Evolutionary conservation across 805 yeast genomes (phyloP).

Genomic region (Schizosaccharomyces japonicus): DNA sequence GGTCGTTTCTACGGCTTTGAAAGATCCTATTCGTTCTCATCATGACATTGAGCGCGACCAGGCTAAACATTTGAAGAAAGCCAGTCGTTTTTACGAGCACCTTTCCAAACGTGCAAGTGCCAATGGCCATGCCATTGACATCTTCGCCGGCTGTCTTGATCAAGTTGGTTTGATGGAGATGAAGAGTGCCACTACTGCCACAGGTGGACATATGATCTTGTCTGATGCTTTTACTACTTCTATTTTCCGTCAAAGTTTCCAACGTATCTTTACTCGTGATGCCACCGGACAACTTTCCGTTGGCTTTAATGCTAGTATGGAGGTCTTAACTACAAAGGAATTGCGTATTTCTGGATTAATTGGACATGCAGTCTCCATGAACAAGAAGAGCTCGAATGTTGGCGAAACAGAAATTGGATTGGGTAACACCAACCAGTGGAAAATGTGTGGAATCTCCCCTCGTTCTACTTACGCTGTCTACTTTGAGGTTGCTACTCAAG

Average conservation of each 20-base stretch:
- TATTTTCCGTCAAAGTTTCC: conserved; percentile 75
- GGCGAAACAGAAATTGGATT: conserved; percentile 85
- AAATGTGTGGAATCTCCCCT: conserved; percentile 63
- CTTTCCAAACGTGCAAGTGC: conserved; percentile 47
- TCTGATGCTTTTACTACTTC: conserved; percentile 88
- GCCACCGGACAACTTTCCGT: conserved; percentile 63
- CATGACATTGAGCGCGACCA: conserved; percentile 80
- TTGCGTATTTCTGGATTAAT: conserved; percentile 77
- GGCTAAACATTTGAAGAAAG: conserved; percentile 71
- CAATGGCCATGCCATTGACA: conserved; percentile 62
- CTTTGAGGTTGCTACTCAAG: conserved; percentile 41
- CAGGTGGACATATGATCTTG: conserved; percentile 74
- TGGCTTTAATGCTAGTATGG: conserved; percentile 77
- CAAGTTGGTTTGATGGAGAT: conserved; percentile 88
- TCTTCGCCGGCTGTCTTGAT: conserved; percentile 87
- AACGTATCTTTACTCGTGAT: conserved; percentile 69
- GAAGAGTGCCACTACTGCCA: conserved; percentile 60
- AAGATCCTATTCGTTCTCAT: conserved; percentile 93
- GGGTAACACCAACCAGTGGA: conserved; percentile 81
- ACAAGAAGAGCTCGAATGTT: conserved; percentile 44
- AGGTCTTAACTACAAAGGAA: conserved; percentile 68
- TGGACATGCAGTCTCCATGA: conserved; percentile 67
- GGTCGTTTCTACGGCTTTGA: conserved; percentile 72
- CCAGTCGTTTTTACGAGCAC: conserved; percentile 55
- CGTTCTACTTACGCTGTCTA: conserved; percentile 70